Percentiles rank a stretch among this genome's conserved stretches.
These are phyloP conservation scores for Citrus reticulata DNA, from an alignment of 345 rosid genomes.

Conservation along the genomic window DNA sequence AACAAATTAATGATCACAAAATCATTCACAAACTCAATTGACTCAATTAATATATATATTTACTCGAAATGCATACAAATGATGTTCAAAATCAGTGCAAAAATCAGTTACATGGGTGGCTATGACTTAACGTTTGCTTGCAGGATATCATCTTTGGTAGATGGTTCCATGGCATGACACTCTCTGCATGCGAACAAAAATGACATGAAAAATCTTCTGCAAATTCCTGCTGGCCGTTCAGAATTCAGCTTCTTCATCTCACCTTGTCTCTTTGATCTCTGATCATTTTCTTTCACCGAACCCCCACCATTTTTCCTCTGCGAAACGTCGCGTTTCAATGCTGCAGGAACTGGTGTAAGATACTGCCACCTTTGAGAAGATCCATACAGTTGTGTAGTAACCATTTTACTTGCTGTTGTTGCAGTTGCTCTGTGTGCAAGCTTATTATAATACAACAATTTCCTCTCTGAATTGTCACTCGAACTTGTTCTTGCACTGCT, in stretches of 20 bases:
- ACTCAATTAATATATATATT: background rate
- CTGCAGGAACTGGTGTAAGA: slow-evolving; percentile 42
- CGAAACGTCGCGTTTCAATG: slow-evolving; percentile 50
- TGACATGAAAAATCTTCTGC: slow-evolving; percentile 46
- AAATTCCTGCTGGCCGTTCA: slow-evolving; percentile 28
- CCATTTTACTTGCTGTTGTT: slow-evolving; percentile 41
- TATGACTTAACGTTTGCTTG: background rate
- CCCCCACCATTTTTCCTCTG: slow-evolving; percentile 21
- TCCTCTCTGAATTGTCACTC: slow-evolving; percentile 37
- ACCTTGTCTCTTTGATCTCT: slow-evolving; percentile 11
- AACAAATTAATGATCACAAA: slow-evolving; percentile 2
- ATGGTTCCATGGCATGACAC: slow-evolving; percentile 87
- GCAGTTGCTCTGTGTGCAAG: slow-evolving; percentile 6
- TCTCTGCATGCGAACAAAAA: slow-evolving; percentile 60
- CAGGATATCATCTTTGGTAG: slow-evolving; percentile 25
- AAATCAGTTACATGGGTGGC: background rate
- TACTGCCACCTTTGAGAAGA: slow-evolving; percentile 72
- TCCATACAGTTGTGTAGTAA: slow-evolving; percentile 53
- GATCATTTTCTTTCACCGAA: slow-evolving; percentile 24
- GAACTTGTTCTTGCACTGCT: slow-evolving; percentile 70
- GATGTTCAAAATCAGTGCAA: background rate
- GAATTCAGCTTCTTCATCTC: slow-evolving; percentile 13
- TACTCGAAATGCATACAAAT: background rate
- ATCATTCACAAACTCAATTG: slow-evolving; percentile 3
- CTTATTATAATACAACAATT: slow-evolving; percentile 21